Evolutionary conservation across 2,329 filamentous ascomycete genomes (phyloP).

Genomic region (Metarhizium humberi): DNA sequence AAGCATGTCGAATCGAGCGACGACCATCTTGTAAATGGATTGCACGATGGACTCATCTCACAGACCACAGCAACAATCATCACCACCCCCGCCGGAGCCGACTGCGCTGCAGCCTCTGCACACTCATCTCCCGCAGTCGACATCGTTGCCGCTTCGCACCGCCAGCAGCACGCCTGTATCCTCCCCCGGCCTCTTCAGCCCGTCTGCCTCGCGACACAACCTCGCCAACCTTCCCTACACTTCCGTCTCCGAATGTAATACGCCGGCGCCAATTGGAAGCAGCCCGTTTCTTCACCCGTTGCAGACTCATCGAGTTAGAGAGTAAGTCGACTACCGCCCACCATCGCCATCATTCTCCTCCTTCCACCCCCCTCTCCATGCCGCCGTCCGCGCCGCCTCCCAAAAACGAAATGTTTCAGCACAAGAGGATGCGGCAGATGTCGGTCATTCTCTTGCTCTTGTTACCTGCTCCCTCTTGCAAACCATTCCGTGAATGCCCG

Average conservation of each 20-base stretch:
- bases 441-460: neutral
- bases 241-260: conserved; percentile 43
- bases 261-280: conserved; percentile 36
- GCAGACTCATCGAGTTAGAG: conserved; percentile 65
- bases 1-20: conserved; percentile 10
- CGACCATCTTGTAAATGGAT: neutral
- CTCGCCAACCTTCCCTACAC: conserved; percentile 23
- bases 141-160: conserved; percentile 35
- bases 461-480: neutral
- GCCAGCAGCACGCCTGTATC: conserved; percentile 49
- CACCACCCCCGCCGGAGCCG: conserved; percentile 1
- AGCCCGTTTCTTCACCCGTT: conserved; percentile 62
- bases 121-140: conserved; percentile 23
- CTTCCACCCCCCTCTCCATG: neutral
- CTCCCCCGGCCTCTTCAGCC: conserved; percentile 53
- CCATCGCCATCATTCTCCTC: neutral
- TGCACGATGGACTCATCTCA: conserved; percentile 10
- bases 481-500: neutral
- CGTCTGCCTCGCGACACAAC: conserved; percentile 33
- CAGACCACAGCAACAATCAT: conserved; percentile 4
- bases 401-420: neutral
- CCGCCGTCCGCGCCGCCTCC: neutral
- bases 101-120: conserved; percentile 15
- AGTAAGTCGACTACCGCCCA: conserved; percentile 43
- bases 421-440: neutral